phyloP scores from a whole-genome alignment of 768 basidiomycete genomes.

The Panus rudis region DNA sequence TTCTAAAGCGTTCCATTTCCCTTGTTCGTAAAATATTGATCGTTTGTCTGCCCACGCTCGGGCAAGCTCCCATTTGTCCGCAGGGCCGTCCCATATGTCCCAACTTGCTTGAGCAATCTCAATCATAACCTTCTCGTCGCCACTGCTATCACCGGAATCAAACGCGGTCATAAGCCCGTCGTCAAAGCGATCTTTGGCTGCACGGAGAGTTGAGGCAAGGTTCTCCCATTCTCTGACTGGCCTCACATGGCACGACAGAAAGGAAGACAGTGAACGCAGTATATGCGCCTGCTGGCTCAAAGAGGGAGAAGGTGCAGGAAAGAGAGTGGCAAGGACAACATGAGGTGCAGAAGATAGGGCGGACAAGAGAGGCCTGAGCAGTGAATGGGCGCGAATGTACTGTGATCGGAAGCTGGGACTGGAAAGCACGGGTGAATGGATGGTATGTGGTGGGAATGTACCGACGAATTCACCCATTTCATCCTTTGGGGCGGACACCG shows the following conservation, averaged over 20 bases:
- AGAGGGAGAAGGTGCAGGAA: slow-evolving; percentile 22
- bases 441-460: slow-evolving; percentile 24
- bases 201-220: slow-evolving; percentile 57
- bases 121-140: slow-evolving; percentile 71
- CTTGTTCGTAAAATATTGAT: slow-evolving; percentile 87
- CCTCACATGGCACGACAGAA: slow-evolving; percentile 63
- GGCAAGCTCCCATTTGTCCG: slow-evolving; percentile 82
- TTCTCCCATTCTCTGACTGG: slow-evolving; percentile 65
- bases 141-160: slow-evolving; percentile 72
- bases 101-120: slow-evolving; percentile 80
- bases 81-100: slow-evolving; percentile 58
- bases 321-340: slow-evolving; percentile 42
- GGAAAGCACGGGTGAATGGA: slow-evolving; percentile 18
- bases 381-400: slow-evolving; percentile 58
- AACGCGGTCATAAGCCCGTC: slow-evolving; percentile 81
- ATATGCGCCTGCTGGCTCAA: slow-evolving; percentile 55
- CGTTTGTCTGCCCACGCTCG: slow-evolving; percentile 94
- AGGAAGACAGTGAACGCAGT: slow-evolving; percentile 66
- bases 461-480: slow-evolving; percentile 46
- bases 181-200: slow-evolving; percentile 85
- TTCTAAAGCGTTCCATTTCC: slow-evolving; percentile 70
- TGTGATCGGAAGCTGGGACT: slow-evolving; percentile 43
- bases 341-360: slow-evolving; percentile 60
- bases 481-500: slow-evolving; percentile 24
- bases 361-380: slow-evolving; percentile 54